These are phyloP conservation scores for Clarireedia homoeocarpa DNA, from an alignment of 2,329 filamentous ascomycete genomes.

Conservation along the genomic window DNA sequence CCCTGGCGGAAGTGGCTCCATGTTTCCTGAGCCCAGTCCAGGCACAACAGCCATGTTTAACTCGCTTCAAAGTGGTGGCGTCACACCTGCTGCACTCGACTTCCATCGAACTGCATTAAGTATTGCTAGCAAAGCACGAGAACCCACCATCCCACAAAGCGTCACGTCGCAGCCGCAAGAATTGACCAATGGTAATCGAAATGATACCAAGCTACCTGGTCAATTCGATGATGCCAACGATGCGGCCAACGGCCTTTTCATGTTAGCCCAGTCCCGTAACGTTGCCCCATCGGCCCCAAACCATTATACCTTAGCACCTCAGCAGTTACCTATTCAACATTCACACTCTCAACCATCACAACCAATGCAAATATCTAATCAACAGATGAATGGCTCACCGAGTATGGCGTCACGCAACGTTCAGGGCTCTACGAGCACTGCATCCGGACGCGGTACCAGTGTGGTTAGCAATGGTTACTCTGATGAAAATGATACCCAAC, in stretches of 20 bases:
- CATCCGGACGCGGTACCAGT: constrained; percentile 47
- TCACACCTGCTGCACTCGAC: constrained; percentile 84
- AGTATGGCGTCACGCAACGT: neutral
- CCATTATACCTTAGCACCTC: constrained; percentile 16
- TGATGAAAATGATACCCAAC: constrained; percentile 59
- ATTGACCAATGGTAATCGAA: constrained; percentile 18
- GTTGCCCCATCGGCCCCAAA: constrained; percentile 38
- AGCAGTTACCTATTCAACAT: neutral
- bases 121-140: constrained; percentile 59
- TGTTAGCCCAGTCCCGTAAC: constrained; percentile 67
- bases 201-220: constrained; percentile 32
- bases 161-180: constrained; percentile 48
- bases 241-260: constrained; percentile 87
- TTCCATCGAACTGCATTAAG: constrained; percentile 91
- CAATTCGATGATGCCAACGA: constrained; percentile 83
- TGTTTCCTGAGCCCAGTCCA: constrained; percentile 89
- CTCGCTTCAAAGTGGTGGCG: constrained; percentile 69
- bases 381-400: neutral
- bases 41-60: constrained; percentile 79
- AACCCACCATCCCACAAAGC: constrained; percentile 32
- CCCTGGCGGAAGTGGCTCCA: constrained; percentile 89
- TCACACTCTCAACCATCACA: neutral
- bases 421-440: constrained; percentile 33
- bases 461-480: constrained; percentile 43
- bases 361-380: neutral